Base-by-base conservation (phyloP, 805 yeast species). In the Kluyveromyces starmeri region DNA sequence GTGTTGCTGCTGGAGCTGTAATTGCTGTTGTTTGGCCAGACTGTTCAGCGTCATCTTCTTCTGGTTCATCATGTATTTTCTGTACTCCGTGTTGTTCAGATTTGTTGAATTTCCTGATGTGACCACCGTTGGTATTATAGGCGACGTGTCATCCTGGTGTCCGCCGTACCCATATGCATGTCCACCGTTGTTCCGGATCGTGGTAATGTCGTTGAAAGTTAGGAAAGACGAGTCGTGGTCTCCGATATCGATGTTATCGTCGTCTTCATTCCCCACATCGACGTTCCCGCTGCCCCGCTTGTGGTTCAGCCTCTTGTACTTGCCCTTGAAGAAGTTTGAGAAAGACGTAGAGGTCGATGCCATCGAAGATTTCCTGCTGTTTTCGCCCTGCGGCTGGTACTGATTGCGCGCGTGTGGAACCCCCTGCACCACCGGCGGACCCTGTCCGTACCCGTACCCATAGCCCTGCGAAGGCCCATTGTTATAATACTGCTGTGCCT, bases 91-190 rank as follows among this genome's bases (percentile, higher is more conserved):
- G 44, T 71, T 78, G 34, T 67, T 67, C 44, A 64, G 49, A 31
- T 58, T 62, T 16, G 42, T 35, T 23, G 26, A n/a, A 20, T 41
- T 40, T 18, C 51, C 53, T 31, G 47, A 50, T 0, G 69, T 57
- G 4, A 71, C 63, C 3, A 82, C 36, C 0, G 85, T 80, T 5
- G 94, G 94, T 25, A 83, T 81, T 42, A 78, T 74, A 7, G 92
- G 88, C 0, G 84, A 68, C 0, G 88, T 68, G 42, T 78, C 84
- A 36, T 63, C 54, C 26, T 51, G 32, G 27, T 59, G 40, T 32
- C 66, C 61, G 13, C 68, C 61, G 19, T 46, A 39, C 3, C 78
- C 79, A 49, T 78, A 79, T 20, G 52, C 53, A 21, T 57, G 59
- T 27, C 83, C 71, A 4, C 83, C 83, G 25, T 80, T 67, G 43